Evolutionary conservation across 2,329 filamentous ascomycete species (phyloP), one percentile per base, ranked within the genome.

Genomic region (Elsinoe perseae): DNA sequence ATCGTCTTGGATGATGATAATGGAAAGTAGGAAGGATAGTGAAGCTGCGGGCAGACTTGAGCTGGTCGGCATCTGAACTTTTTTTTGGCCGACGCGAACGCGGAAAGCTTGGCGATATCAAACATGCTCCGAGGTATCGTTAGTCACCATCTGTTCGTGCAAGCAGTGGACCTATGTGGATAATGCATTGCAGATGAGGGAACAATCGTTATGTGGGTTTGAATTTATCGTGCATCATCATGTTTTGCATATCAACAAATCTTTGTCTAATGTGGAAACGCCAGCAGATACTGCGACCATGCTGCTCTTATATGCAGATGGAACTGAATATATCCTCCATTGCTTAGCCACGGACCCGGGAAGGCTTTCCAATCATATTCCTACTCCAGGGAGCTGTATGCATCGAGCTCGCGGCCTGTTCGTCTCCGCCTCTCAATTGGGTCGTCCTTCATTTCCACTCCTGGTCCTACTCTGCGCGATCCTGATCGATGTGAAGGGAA

Each of bases 361-460:
- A 7, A 23, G 27, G 23, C 21, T 43, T 20, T 23, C 34, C 20
- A 14, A 30, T 20, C 18, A 20, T 43, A n/a, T 4, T 12, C 14
- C 70, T 63, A 87, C 74, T 92, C 86, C 71, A 89, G 66, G 61
- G 83, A 81, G 14, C 86, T 80, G 62, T 86, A 78, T 65, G 86
- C 83, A 58, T 83, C 76, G 65, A 92, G 65, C 63, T 80, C 79
- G 64, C 77, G 73, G 36, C 73, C 73, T 58, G 71, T 71, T 63
- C 75, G 73, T 63, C 77, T 69, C 66, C 79, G 73, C 60, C 78
- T 73, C 68, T 77, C 77, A 58, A 80, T 73, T 42, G 82, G 80
- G 66, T 84, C 79, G 56, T 91, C 82, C 65, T 84, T 79, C 61
- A 91, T 78, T 70, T 95, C 90, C 61, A 96, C 83, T 10, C 91